Conservation (phyloP, 345 rosid species). For the Eucalyptus rudis region DNA sequence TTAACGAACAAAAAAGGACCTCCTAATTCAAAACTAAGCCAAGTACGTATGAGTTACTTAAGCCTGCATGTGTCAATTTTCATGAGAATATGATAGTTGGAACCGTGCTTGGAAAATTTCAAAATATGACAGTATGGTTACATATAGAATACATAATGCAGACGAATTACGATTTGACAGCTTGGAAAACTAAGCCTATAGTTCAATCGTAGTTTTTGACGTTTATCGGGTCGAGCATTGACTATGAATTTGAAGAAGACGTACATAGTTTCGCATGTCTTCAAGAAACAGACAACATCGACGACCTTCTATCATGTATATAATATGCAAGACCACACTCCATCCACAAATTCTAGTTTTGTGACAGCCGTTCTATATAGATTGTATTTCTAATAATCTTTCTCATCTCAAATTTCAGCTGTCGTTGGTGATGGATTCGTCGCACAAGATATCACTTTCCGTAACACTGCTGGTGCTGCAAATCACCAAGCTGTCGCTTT, state of each 20-base stretch:
- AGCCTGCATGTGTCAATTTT: neutral
- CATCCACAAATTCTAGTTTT: neutral
- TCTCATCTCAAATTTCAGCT: constrained; percentile 16
- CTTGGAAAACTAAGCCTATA: neutral
- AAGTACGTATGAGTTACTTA: constrained; percentile 38
- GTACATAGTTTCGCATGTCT: neutral
- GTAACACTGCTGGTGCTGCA: constrained; percentile 58
- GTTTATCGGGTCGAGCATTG: neutral
- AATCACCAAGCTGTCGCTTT: constrained; percentile 65
- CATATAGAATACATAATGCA: neutral
- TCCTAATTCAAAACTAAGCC: neutral
- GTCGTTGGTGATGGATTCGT: constrained; percentile 51
- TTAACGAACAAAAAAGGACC: constrained; percentile 3
- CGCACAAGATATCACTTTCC: constrained; percentile 46
- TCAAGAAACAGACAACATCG: neutral
- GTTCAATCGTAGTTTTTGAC: neutral
- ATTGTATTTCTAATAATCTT: neutral
- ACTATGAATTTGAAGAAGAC: neutral
- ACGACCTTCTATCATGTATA: neutral
- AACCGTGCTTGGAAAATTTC: neutral
- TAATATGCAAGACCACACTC: neutral
- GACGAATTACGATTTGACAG: neutral
- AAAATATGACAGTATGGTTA: neutral
- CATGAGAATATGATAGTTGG: neutral
- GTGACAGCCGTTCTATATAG: neutral